A percentile compares a stretch with the other conserved stretches of the same genome.
phyloP scores from a whole-genome alignment of 192 early-diverging fungal species.

The Coemansia sp. region DNA sequence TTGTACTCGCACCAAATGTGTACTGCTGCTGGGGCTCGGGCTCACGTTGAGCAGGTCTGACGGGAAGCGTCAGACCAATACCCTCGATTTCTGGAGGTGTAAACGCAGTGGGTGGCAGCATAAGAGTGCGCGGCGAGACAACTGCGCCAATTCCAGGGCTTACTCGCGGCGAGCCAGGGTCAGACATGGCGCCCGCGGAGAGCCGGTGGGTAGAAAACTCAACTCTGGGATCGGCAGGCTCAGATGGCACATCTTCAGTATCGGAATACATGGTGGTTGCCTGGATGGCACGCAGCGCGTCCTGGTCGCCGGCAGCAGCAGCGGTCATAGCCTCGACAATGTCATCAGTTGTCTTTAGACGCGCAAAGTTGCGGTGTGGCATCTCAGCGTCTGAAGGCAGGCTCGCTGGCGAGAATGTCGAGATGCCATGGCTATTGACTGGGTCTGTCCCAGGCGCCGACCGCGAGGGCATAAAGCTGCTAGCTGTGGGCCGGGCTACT shows the following conservation, averaged over 20 bases:
- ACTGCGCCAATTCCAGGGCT: neutral
- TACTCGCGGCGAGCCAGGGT: slow-evolving; percentile 6
- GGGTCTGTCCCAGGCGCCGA: neutral
- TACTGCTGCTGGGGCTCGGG: neutral
- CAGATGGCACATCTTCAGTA: slow-evolving; percentile 31
- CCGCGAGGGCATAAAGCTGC: slow-evolving; percentile 22
- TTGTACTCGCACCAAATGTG: neutral
- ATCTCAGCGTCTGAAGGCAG: neutral
- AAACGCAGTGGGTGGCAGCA: slow-evolving; percentile 2
- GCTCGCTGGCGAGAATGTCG: slow-evolving; percentile 23
- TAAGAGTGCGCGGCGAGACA: neutral
- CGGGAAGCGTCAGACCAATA: slow-evolving; percentile 4
- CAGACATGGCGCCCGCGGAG: neutral
- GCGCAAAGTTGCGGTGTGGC: slow-evolving; percentile 23
- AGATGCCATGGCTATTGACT: slow-evolving; percentile 4
- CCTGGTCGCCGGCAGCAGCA: slow-evolving; percentile 48
- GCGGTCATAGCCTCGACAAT: slow-evolving; percentile 47
- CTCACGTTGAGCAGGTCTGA: neutral
- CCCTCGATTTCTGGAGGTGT: neutral
- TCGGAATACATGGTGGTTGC: slow-evolving; percentile 37
- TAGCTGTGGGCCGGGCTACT: slow-evolving; percentile 31
- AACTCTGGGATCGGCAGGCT: slow-evolving; percentile 27
- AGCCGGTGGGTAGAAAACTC: slow-evolving; percentile 17
- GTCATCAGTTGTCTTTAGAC: slow-evolving; percentile 40
- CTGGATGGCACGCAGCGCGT: slow-evolving; percentile 47